Conservation (phyloP, 1,284 basidiomycete genomes). For the Takashimella koratensis region DNA sequence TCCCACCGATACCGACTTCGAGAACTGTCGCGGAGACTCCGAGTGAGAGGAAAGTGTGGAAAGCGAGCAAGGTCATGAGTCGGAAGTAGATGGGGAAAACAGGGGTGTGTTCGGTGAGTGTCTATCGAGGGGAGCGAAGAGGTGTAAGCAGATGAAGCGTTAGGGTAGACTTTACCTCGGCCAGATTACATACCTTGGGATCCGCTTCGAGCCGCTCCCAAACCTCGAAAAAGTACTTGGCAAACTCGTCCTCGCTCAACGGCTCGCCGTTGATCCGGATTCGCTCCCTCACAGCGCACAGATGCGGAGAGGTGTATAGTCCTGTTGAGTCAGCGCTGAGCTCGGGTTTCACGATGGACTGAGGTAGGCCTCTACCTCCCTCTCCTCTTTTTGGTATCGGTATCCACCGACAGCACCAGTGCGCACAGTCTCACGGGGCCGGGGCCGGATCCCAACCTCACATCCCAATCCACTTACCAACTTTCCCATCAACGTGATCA, state of each 20-base stretch:
- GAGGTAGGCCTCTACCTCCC: too few species aligned
- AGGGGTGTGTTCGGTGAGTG: slow-evolving; percentile 57
- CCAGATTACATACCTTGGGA: slow-evolving; percentile 53
- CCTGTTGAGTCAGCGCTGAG: too few species aligned
- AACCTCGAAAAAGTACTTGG: slow-evolving; percentile 91
- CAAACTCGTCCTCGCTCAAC: slow-evolving; percentile 80
- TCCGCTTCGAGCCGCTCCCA: slow-evolving; percentile 85
- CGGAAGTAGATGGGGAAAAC: slow-evolving; percentile 83
- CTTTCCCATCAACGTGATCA: slow-evolving; percentile 31
- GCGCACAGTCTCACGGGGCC: too few species aligned
- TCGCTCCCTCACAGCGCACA: slow-evolving; percentile 91
- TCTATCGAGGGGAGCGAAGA: slow-evolving; percentile 16
- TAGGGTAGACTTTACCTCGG: background rate
- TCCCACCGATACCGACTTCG: slow-evolving; percentile 95
- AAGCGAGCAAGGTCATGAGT: slow-evolving; percentile 87
- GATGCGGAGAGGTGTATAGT: slow-evolving; percentile 94
- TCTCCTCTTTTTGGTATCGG: too few species aligned
- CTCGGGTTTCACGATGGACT: too few species aligned
- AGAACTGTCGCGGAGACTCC: slow-evolving; percentile 83
- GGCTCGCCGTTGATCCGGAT: slow-evolving; percentile 91
- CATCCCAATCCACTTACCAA: slow-evolving; percentile 38
- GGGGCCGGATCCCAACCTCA: too few species aligned
- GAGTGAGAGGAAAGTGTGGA: slow-evolving; percentile 74
- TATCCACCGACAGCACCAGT: too few species aligned
- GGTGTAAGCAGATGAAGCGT: background rate